phyloP scores from a whole-genome alignment of 148 eudicot species.

The Rhododendron vialii region DNA sequence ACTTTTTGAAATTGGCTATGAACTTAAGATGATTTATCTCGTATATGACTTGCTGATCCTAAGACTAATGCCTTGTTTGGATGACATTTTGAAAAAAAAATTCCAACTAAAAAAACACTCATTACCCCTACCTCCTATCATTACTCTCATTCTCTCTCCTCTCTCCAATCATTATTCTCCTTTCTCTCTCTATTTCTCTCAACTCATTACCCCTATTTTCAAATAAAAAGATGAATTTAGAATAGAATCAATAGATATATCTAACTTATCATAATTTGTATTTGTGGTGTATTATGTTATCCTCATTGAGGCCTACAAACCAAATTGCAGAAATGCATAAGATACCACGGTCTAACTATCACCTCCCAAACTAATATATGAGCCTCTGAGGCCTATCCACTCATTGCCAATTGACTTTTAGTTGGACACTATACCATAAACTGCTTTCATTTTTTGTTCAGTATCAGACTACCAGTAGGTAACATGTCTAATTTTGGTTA shows the following conservation, averaged over 20 bases:
- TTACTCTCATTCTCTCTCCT: too few relatives aligned
- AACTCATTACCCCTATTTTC: background rate
- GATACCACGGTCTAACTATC: background rate
- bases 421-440: background rate
- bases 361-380: background rate
- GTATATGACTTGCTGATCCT: background rate
- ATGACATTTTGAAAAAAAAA: too few relatives aligned
- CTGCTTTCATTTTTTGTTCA: background rate
- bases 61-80: too few relatives aligned
- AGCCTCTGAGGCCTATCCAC: background rate
- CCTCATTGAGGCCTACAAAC: background rate
- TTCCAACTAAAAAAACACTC: too few relatives aligned
- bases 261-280: background rate
- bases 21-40: background rate
- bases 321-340: background rate
- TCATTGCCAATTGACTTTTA: background rate
- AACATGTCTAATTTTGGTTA: background rate
- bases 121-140: too few relatives aligned
- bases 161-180: too few relatives aligned
- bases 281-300: background rate
- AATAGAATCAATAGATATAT: background rate
- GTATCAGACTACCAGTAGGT: background rate
- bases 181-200: too few relatives aligned
- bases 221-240: background rate
- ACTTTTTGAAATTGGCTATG: background rate